Percentiles rank a stretch among this genome's conserved stretches.
Conservation (phyloP, 306 rosid genomes). For the Carpinus fangiana region DNA sequence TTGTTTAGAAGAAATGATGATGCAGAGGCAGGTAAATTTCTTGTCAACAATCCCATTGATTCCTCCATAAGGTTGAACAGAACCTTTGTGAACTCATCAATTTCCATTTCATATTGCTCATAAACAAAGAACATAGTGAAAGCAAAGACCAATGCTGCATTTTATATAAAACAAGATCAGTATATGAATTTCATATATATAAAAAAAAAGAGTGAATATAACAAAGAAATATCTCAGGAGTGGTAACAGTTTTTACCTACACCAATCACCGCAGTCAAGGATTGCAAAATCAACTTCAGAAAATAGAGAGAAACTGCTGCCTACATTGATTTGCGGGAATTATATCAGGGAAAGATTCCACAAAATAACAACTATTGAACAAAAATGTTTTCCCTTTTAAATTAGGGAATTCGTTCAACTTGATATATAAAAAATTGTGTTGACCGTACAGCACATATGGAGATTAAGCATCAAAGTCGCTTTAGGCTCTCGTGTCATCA, state of each 20-base stretch:
- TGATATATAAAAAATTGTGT: not conserved
- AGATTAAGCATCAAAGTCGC: not conserved
- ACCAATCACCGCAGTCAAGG: conserved; percentile 47
- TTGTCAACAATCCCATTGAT: conserved; percentile 30
- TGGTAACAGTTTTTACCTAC: conserved; percentile 51
- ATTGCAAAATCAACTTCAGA: conserved; percentile 53
- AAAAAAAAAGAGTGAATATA: conserved; percentile 11
- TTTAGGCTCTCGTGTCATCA: not conserved
- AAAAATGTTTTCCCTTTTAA: conserved; percentile 4
- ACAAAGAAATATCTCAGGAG: conserved; percentile 9
- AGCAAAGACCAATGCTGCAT: conserved; percentile 61
- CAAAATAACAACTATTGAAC: conserved; percentile 15
- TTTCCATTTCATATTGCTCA: conserved; percentile 76
- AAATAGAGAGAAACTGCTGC: conserved; percentile 48
- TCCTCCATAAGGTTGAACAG: conserved; percentile 33
- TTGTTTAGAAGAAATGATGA: conserved; percentile 29
- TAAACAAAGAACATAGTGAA: conserved; percentile 76
- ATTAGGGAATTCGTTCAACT: not conserved
- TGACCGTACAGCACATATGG: not conserved
- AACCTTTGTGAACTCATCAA: conserved; percentile 48
- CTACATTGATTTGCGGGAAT: conserved; percentile 40
- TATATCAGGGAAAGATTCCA: conserved; percentile 16
- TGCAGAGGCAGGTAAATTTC: conserved; percentile 42
- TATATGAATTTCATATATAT: not conserved
- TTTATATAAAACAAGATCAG: conserved; percentile 2